Evolutionary conservation across 352 stramenopile species (phyloP), one percentile per base, ranked within the genome.

Genomic region (Plasmopara muralis): DNA sequence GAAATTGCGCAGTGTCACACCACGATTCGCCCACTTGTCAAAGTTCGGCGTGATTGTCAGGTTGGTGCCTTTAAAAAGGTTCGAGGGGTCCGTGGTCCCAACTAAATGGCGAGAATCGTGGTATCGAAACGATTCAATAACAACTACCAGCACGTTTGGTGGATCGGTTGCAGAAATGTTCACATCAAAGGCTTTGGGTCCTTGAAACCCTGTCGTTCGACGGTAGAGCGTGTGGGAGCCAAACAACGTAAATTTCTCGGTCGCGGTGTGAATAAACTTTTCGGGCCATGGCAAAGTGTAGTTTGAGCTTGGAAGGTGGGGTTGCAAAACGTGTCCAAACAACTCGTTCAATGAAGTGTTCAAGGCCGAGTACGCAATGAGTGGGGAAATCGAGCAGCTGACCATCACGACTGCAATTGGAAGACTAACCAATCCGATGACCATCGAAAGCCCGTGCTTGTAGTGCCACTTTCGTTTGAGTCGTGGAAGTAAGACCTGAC

Each of bases 21-120:
- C 70, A 5, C 68, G 64, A 16, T 68, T 67, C 2, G 74, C 70
- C 62, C 68, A 85, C 34, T 47, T 50, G 30, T 85, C 70, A 14
- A 83, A 83, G 9, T 74, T 61, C 0, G 70, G 72, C 4, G 72
- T 82, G 2, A 83, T 46, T 0, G 68, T 73, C 50, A 63, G 39
- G 29, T 68, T 64, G 18, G 39, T 55, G 0, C 60, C 60, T 10
- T 63, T 60, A 40, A 64, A 68, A 1, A 86, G 18, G 49, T 83
- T 76, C 7, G 63, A 46, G 0, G 55, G 55, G 18, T 72, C 60
- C 8, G 68, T 60, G 20, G 83, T 64, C 0, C 60, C 72, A 0
- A 78, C 67, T 1, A 83, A 57, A 18, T 78, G 81, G 28, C 68
- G 60, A 7, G 72, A 85, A 41, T 85, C 74, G 28, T 68, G 64